Evolutionary conservation across 2,329 filamentous ascomycete species (phyloP).

Genomic region (Ceratocystis smalleyi): DNA sequence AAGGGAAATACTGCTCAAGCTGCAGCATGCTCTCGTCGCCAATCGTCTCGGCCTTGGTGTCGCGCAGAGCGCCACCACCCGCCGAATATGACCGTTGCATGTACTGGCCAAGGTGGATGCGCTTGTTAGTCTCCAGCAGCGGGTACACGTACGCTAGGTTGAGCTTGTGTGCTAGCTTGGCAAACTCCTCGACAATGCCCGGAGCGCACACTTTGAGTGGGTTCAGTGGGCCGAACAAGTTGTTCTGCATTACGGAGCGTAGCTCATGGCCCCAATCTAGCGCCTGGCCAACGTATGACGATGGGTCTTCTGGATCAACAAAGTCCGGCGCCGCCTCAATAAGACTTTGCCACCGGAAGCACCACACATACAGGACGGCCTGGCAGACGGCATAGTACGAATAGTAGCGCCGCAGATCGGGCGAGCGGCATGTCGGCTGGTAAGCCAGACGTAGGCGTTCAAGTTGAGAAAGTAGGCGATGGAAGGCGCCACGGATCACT

Average conservation of each 20-base stretch:
- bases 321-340: slow-evolving; percentile 45
- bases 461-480: slow-evolving; percentile 61
- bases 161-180: slow-evolving; percentile 70
- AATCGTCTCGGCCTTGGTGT: slow-evolving; percentile 15
- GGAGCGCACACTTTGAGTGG: slow-evolving; percentile 90
- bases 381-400: slow-evolving; percentile 82
- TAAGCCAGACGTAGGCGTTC: slow-evolving; percentile 58
- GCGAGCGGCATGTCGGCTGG: slow-evolving; percentile 61
- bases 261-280: slow-evolving; percentile 63
- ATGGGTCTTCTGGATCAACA: slow-evolving; percentile 46
- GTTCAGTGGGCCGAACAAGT: slow-evolving; percentile 80
- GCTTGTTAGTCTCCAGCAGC: slow-evolving; percentile 82
- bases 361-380: slow-evolving; percentile 85
- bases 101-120: slow-evolving; percentile 61
- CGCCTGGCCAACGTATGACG: slow-evolving; percentile 50
- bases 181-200: slow-evolving; percentile 80
- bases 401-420: slow-evolving; percentile 68
- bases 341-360: slow-evolving; percentile 92
- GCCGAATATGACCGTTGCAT: slow-evolving; percentile 39
- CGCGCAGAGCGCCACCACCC: slow-evolving; percentile 28
- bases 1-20: slow-evolving; percentile 89
- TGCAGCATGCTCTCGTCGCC: slow-evolving; percentile 62
- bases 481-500: slow-evolving; percentile 69
- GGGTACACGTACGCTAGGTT: slow-evolving; percentile 81
- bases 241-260: slow-evolving; percentile 56